These are phyloP conservation scores for Kazachstania sp. DNA, from an alignment of 1,139 yeast genomes.

Conservation along the genomic window DNA sequence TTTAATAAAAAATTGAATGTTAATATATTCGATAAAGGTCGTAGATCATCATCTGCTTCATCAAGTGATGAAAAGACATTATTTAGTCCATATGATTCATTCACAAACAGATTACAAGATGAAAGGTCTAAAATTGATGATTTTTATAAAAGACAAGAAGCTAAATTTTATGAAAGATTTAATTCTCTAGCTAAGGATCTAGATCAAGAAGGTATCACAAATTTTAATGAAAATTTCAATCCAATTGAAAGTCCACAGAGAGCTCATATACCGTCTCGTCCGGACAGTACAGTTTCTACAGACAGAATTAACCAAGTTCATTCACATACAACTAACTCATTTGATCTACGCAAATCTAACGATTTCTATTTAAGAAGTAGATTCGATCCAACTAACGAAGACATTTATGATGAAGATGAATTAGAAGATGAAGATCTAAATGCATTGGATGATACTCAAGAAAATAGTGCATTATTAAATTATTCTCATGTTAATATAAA, in stretches of 20 bases:
- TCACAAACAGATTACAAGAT: conserved; percentile 46
- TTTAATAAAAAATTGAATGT: conserved; percentile 2
- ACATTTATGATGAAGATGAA: conserved; percentile 21
- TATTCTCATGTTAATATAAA: conserved; percentile 32
- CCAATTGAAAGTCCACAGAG: conserved; percentile 1
- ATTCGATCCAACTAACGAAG: conserved; percentile 16
- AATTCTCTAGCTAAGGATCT: conserved; percentile 45
- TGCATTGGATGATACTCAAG: conserved; percentile 22
- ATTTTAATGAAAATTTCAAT: not conserved
- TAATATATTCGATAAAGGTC: conserved; percentile 4
- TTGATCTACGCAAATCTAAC: conserved; percentile 6
- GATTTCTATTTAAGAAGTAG: conserved; percentile 8
- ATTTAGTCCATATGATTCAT: conserved; percentile 33
- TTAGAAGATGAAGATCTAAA: conserved; percentile 29
- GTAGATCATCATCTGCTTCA: conserved; percentile 16
- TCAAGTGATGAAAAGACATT: conserved; percentile 20
- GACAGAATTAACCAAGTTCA: not conserved
- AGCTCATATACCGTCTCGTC: not conserved
- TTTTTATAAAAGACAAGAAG: conserved; percentile 49
- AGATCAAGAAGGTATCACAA: conserved; percentile 23
- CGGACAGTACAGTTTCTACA: not conserved
- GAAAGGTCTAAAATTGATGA: conserved; percentile 54
- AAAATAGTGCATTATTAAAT: conserved; percentile 31
- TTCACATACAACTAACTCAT: conserved; percentile 5
- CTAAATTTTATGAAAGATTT: conserved; percentile 39